Evolutionary conservation across 2,329 filamentous ascomycete species (phyloP), one percentile per base, ranked within the genome.

Genomic region (Colletotrichum truncatum): DNA sequence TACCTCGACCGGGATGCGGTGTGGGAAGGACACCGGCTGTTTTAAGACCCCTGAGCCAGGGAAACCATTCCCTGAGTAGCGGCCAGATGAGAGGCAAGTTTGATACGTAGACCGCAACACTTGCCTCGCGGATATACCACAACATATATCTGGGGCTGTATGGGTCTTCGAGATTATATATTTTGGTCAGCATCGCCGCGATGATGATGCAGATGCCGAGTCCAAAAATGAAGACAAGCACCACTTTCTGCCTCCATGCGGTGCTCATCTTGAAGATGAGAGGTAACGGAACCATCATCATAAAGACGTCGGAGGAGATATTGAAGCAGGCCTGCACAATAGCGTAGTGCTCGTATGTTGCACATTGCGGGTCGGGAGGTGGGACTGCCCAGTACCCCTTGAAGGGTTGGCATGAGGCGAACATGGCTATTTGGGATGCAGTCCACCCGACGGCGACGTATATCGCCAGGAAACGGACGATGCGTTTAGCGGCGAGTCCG

Each of bases 41-140:
- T 11, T 52, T 45, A 11, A 58, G 14, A 12, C 36, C 25, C 21
- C 60, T 46, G 36, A 66, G 30, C 25, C 28, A 45, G 1, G 64
- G 64, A 38, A 64, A 66, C 64, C 64, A 66, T 25, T 81, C 77
- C 26, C 81, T 79, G 45, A 86, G 71, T 12, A 87, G 76, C 1
- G 83, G 80, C 84, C 84, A 87, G 57, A 85, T 80, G 49, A 82
- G 77, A 1, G 85, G 85, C 3, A 87, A 74, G 69, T 87, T 87
- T 67, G 83, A 79, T 9, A 87, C 83, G 64, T 82, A 81, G 5
- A 87, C 77, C 7, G 84, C 84, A 2, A 85, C 83, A 25, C 77
- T 81, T 9, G 83, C 81, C 77, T 88, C 85, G 58, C 85, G 78
- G 18, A 81, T 78, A 71, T 87, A 86, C 84, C 85, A 87, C 16